These are phyloP conservation scores for Sarocladium oryzae DNA, from an alignment of 2,329 filamentous ascomycete species.

Conservation along the genomic window DNA sequence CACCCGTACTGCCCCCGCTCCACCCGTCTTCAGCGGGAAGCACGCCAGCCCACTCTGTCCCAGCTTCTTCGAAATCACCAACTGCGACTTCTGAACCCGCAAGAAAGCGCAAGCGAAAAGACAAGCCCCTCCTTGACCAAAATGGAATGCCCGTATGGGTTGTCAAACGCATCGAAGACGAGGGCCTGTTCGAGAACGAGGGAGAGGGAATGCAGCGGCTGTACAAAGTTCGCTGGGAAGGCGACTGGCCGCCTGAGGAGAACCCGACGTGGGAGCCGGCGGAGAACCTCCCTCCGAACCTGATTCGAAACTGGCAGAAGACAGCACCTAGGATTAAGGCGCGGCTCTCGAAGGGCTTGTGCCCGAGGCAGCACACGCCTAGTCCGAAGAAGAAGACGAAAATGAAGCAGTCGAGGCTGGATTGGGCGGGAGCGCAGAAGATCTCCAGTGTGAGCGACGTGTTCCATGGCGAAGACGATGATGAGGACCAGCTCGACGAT, in stretches of 20 bases:
- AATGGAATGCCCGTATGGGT: slow-evolving; percentile 29
- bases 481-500: neutral
- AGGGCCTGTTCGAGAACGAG: slow-evolving; percentile 27
- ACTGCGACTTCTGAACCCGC: neutral
- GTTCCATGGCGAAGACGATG: neutral
- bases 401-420: neutral
- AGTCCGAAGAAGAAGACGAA: neutral
- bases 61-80: no score
- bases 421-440: neutral
- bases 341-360: neutral
- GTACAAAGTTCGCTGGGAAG: slow-evolving; percentile 50
- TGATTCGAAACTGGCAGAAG: slow-evolving; percentile 37
- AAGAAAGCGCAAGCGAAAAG: slow-evolving; percentile 7
- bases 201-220: slow-evolving; percentile 30
- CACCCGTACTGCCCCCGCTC: neutral
- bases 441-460: neutral
- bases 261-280: slow-evolving; percentile 55
- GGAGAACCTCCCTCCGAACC: slow-evolving; percentile 36
- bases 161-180: slow-evolving; percentile 38
- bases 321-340: slow-evolving; percentile 17
- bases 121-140: slow-evolving; percentile 8
- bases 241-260: slow-evolving; percentile 48
- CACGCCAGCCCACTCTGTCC: no score
- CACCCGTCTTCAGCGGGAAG: neutral
- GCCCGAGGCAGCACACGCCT: neutral